Evolutionary conservation across 2,329 filamentous ascomycete genomes (phyloP), one percentile per base, ranked within the genome.

Genomic region (Fusarium sp.): DNA sequence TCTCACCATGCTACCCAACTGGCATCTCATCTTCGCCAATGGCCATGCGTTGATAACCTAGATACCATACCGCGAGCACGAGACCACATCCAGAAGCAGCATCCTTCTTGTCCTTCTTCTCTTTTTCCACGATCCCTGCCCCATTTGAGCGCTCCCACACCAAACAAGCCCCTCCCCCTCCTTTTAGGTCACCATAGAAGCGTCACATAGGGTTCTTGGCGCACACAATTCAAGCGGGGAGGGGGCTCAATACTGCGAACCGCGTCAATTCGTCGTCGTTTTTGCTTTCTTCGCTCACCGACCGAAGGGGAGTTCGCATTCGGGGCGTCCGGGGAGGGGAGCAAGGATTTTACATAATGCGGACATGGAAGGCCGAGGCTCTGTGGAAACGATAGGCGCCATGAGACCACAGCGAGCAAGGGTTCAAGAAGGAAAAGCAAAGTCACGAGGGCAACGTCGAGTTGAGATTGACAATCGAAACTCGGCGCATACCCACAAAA

Each of bases 11-110:
- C 18, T 23, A 23, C 18, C 18, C 18, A 23, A 23, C 18, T 23
- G 18, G 18, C 18, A 10, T 34, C 16, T 30, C 16, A 6, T 16
- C 27, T n/a, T 55, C 41, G 23, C 55, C 66, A 65, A 55, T 50
- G 11, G 7, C 11, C 23, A n/a, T 12, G 23, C 51, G 18, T 28
- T 34, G 30, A 48, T 57, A 47, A 48, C 51, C 15, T 30, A 41
- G 27, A 61, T 23, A 57, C 18, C 27, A 23, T 23, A 23, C 18
- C 18, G 18, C 18, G 56, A 63, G 66, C 66, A 69, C 66, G 62
- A 62, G 62, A 70, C 66, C 66, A 70, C 12, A 58, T 66, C 44
- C 47, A 69, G 61, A 62, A 59, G 44, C 44, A 23, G 27, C 16
- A 23, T 23, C 18, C 18, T 23, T 23, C 18, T 23, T 23, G 18